Conservation (phyloP, 2,329 filamentous ascomycete genomes). For the Ophiostoma australiae region DNA sequence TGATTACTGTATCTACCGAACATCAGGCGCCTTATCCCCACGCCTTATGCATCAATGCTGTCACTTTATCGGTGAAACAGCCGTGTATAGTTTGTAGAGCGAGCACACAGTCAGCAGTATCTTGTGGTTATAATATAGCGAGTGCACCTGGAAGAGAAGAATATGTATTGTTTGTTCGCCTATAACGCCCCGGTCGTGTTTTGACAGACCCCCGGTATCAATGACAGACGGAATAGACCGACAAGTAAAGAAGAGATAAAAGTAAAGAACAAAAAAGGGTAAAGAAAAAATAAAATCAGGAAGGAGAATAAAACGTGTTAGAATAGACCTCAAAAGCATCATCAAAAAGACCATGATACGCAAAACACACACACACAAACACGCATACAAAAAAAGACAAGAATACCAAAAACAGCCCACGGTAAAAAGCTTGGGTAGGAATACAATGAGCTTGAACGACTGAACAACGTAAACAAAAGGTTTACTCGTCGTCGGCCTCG, state of each 20-base stretch:
- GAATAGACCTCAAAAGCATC: not conserved
- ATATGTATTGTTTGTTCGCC: not conserved
- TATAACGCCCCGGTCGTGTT: slow-evolving; percentile 10
- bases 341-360: not conserved
- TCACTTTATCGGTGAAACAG: too few relatives aligned
- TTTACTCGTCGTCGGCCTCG: slow-evolving; percentile 60
- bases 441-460: not conserved
- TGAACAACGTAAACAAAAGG: not conserved
- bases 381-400: not conserved
- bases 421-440: too few relatives aligned
- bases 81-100: too few relatives aligned
- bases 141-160: not conserved
- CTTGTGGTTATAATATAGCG: too few relatives aligned
- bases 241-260: not conserved
- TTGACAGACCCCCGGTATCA: slow-evolving; percentile 11
- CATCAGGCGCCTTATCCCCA: not conserved
- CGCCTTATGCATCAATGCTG: not conserved
- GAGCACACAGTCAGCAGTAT: too few relatives aligned
- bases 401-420: not conserved
- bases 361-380: slow-evolving; percentile 14
- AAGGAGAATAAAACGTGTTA: not conserved
- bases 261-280: not conserved
- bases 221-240: not conserved
- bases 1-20: too few relatives aligned
- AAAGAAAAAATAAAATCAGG: not conserved